phyloP scores from a whole-genome alignment of 768 basidiomycete species.

The Suillus sp. region DNA sequence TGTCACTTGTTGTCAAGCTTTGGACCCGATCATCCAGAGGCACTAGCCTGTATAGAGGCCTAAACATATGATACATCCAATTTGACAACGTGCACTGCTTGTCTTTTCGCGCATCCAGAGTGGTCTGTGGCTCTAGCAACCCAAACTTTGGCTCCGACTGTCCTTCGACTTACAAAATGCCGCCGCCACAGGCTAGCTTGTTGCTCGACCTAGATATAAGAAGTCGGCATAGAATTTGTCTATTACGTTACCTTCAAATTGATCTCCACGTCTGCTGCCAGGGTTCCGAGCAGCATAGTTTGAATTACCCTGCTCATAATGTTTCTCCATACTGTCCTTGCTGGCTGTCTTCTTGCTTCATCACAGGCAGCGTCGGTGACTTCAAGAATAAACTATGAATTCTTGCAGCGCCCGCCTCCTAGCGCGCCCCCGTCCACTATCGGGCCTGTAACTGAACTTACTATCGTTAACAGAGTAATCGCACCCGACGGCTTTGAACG shows the following conservation, averaged over 20 bases:
- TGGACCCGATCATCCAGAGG: not conserved
- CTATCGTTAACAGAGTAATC: slow-evolving; percentile 45
- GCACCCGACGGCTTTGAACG: slow-evolving; percentile 51
- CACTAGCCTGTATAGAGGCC: not conserved
- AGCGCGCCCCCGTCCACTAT: slow-evolving; percentile 17
- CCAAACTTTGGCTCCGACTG: not conserved
- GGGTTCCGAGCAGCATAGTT: not conserved
- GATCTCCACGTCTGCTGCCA: not conserved
- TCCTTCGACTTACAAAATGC: not conserved
- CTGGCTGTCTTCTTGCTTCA: not conserved
- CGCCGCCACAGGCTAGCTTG: not conserved
- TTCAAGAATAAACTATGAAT: slow-evolving; percentile 12
- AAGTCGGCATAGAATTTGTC: not conserved
- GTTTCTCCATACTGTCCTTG: not conserved
- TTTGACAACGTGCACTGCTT: not conserved
- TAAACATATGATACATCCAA: not conserved
- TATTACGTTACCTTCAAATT: not conserved
- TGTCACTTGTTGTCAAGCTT: not conserved
- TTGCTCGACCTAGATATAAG: not conserved
- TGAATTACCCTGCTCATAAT: slow-evolving; percentile 1
- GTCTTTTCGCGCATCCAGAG: not conserved
- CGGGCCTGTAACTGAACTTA: slow-evolving; percentile 35
- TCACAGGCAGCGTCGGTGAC: slow-evolving; percentile 24
- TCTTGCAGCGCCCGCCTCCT: slow-evolving; percentile 4
- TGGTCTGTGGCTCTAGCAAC: not conserved